Base-by-base conservation (phyloP, 306 rosid species). In the Albizia julibrissin region DNA sequence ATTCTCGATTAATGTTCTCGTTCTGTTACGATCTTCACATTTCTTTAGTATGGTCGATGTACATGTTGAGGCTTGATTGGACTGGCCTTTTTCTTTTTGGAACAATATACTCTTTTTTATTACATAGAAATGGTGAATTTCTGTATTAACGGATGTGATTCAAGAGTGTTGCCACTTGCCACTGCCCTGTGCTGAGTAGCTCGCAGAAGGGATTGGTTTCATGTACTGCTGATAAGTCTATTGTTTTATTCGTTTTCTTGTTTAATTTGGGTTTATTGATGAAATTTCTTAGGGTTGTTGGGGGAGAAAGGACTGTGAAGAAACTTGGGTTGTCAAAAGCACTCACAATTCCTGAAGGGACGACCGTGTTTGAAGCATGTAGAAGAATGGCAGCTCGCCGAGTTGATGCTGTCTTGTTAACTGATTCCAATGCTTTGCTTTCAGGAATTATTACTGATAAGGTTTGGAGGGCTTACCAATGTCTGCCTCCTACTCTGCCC, bases 331-430 rank as follows among this genome's bases (percentile, higher is more conserved):
- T 95, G 72, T 93, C 94, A 1, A 95, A 92, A 84, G 98, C 99
- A 0, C 94, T 93, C 11, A 95, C 99, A 1, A 93, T 95, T 54
- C 96, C 99, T 0, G 99, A 95, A 40, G 94, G 90, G 31, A 92
- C 97, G 10, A 93, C 94, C 3, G 93, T 95, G 10, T 91, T 91
- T 2, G 98, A 95, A 21, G 98, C 99, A 6, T 95, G 99, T 34
- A 84, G 97, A 44, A 75, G 99, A 65, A 95, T 95, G 99, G 95
- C 99, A 4, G 90, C 97, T 73, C 98, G 99, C 46, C 98, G 99
- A 2, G 93, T 95, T 1, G 87, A 92, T 66, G 96, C 98, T 22
- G 97, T 95, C 75, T 84, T 95, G 61, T 81, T 95, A 44, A 95
- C 98, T 0, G 99, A 95, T 89, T 75, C 94, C 29, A 95, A 80